phyloP scores from a whole-genome alignment of 1,284 basidiomycete species.

The Boletus sp. region DNA sequence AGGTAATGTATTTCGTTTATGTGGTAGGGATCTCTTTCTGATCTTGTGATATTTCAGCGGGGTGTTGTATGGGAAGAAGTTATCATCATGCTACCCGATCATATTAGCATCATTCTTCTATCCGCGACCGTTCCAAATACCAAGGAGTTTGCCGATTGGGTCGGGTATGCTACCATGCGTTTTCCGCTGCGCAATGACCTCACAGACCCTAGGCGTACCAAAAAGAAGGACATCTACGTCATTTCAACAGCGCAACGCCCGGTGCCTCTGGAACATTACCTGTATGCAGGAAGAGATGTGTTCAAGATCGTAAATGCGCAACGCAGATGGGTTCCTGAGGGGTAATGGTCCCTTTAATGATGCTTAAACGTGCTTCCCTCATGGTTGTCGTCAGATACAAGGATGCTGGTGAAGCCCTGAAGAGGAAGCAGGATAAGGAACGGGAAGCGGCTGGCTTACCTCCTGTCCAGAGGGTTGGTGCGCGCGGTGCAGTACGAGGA shows the following conservation, averaged over 20 bases:
- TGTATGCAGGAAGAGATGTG: constrained; percentile 91
- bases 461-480: constrained; percentile 80
- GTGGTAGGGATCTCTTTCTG: constrained; percentile 13
- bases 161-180: constrained; percentile 70
- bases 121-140: constrained; percentile 99
- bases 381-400: constrained; percentile 65
- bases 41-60: constrained; percentile 56
- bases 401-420: constrained; percentile 85
- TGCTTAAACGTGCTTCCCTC: constrained; percentile 10
- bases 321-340: constrained; percentile 76
- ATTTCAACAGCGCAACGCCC: constrained; percentile 97
- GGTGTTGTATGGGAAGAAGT: constrained; percentile 99
- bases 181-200: constrained; percentile 8
- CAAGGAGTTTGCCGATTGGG: constrained; percentile 99
- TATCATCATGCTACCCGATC: constrained; percentile 98
- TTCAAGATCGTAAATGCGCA: constrained; percentile 92
- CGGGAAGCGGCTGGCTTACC: constrained; percentile 91
- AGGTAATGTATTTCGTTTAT: constrained; percentile 57
- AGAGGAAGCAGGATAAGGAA: constrained; percentile 97
- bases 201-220: constrained; percentile 75
- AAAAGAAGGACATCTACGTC: constrained; percentile 99
- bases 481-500: constrained; percentile 73
- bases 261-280: constrained; percentile 95
- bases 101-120: constrained; percentile 95
- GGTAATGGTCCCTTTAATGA: constrained; percentile 49